These are phyloP conservation scores for Selenicereus undatus DNA, from an alignment of 148 eudicot species.

Conservation along the genomic window DNA sequence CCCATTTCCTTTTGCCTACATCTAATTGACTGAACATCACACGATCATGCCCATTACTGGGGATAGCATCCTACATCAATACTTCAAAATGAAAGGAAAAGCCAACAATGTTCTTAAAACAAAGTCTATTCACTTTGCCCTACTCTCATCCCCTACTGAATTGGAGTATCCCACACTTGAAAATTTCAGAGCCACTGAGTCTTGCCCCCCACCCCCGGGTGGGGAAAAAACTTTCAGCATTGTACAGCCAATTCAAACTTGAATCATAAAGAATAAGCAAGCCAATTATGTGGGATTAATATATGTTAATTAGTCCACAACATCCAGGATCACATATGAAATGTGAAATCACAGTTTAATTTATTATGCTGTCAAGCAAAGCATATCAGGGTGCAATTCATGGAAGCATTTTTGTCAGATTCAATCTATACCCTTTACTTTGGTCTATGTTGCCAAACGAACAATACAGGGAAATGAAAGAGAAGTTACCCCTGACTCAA, in stretches of 20 bases:
- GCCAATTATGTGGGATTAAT: not conserved
- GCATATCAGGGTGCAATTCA: not conserved
- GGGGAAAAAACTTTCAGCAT: no score
- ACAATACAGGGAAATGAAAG: not conserved
- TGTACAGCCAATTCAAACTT: not conserved
- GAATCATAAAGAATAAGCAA: not conserved
- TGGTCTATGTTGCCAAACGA: no score
- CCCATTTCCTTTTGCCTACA: not conserved
- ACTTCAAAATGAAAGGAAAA: no score
- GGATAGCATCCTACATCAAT: not conserved
- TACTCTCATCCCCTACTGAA: not conserved
- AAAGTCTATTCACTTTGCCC: not conserved
- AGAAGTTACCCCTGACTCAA: slow-evolving; percentile 50
- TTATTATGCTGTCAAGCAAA: not conserved
- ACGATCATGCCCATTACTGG: not conserved
- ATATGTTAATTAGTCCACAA: not conserved
- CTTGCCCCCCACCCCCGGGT: no score
- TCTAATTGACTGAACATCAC: not conserved
- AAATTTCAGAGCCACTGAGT: not conserved
- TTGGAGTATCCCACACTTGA: not conserved
- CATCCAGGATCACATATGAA: not conserved
- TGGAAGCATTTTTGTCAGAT: not conserved
- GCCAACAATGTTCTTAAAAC: no score
- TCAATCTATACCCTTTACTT: not conserved
- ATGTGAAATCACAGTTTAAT: no score